Conservation (phyloP, 1,284 basidiomycete species). For the Hypsizygus ulmarius region DNA sequence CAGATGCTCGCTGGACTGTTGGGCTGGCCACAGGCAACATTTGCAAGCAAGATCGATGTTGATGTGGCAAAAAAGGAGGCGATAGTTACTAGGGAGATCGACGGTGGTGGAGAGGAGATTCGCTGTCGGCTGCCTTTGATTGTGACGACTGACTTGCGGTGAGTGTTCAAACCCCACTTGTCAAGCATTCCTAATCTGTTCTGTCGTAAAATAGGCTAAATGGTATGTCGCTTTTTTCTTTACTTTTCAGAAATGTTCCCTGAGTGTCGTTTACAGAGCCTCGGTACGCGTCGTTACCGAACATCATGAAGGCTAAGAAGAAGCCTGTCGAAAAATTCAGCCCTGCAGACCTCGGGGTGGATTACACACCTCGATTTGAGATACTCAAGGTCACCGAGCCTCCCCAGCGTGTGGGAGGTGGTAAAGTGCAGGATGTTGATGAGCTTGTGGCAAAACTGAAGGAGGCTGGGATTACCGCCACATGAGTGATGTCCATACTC, state of each 20-base stretch:
- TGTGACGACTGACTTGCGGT: slow-evolving; percentile 93
- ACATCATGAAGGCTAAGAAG: slow-evolving; percentile 99
- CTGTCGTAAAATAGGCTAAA: slow-evolving; percentile 44
- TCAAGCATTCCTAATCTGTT: neutral
- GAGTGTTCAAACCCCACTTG: slow-evolving; percentile 28
- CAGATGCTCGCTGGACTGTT: slow-evolving; percentile 96
- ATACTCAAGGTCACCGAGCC: slow-evolving; percentile 92
- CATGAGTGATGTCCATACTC: slow-evolving; percentile 23
- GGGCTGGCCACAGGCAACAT: slow-evolving; percentile 94
- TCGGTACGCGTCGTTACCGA: slow-evolving; percentile 90
- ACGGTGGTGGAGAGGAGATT: slow-evolving; percentile 89
- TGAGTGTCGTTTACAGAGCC: slow-evolving; percentile 57
- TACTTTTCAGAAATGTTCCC: neutral
- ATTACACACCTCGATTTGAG: slow-evolving; percentile 80
- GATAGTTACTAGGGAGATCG: slow-evolving; percentile 87
- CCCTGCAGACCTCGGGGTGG: slow-evolving; percentile 80
- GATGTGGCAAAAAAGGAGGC: slow-evolving; percentile 69
- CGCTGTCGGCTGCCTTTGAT: slow-evolving; percentile 82
- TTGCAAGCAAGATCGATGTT: slow-evolving; percentile 88
- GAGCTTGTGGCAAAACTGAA: slow-evolving; percentile 90
- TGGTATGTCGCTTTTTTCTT: slow-evolving; percentile 36
- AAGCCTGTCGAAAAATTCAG: slow-evolving; percentile 90
- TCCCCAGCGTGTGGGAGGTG: slow-evolving; percentile 87
- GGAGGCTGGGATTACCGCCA: slow-evolving; percentile 76
- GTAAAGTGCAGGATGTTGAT: slow-evolving; percentile 89